phyloP scores from a whole-genome alignment of 768 basidiomycete genomes.

The Ramaria sp. region DNA sequence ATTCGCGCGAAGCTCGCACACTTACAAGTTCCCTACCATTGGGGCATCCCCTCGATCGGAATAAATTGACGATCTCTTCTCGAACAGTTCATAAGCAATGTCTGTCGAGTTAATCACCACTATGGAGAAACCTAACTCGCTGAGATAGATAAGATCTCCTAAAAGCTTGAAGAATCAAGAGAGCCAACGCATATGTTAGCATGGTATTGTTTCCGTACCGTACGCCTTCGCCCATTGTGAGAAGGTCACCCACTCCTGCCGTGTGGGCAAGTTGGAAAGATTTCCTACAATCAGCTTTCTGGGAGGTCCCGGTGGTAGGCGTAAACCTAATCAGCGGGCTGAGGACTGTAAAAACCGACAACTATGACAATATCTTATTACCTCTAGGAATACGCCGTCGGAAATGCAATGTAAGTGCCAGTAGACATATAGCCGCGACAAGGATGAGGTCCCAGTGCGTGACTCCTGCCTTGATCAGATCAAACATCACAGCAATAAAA shows the following conservation, averaged over 20 bases:
- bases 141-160: conserved; percentile 38
- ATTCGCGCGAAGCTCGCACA: too few relatives aligned
- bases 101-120: conserved; percentile 19
- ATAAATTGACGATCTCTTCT: conserved; percentile 17
- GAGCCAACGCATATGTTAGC: neutral
- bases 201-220: conserved; percentile 11
- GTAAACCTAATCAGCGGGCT: neutral
- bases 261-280: conserved; percentile 16
- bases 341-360: too few relatives aligned
- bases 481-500: too few relatives aligned
- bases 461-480: too few relatives aligned
- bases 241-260: conserved; percentile 16
- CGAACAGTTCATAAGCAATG: conserved; percentile 20
- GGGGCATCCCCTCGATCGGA: conserved; percentile 18
- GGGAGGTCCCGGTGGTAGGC: conserved; percentile 28
- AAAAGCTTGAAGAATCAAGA: neutral
- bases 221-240: conserved; percentile 15
- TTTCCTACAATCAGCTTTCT: conserved; percentile 17
- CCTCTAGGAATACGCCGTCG: too few relatives aligned
- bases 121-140: conserved; percentile 32
- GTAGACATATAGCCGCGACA: too few relatives aligned
- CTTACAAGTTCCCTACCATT: conserved; percentile 10
- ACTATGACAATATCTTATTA: too few relatives aligned
- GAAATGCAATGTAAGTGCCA: too few relatives aligned
- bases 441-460: too few relatives aligned